Conservation (phyloP, 129 eudicot genomes). For the Saposhnikovia divaricata region DNA sequence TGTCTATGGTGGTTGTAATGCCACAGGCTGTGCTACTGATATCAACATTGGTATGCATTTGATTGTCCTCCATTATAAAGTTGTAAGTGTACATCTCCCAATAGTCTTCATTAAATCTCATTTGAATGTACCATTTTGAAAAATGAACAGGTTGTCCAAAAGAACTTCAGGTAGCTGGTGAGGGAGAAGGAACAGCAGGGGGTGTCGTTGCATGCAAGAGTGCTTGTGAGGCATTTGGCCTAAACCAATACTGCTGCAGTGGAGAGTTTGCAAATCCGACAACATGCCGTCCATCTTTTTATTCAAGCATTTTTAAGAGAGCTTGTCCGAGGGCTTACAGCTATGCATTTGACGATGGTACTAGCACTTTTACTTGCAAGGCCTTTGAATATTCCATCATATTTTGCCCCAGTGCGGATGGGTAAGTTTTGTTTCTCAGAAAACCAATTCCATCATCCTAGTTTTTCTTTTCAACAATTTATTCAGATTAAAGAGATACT, state of each 20-base stretch:
- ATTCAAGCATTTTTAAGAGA: conserved; percentile 69
- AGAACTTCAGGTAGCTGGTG: conserved; percentile 84
- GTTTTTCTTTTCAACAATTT: background rate
- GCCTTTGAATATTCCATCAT: conserved; percentile 60
- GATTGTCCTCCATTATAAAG: background rate
- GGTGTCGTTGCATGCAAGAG: conserved; percentile 79
- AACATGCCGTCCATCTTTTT: conserved; percentile 69
- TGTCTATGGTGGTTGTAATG: conserved; percentile 47
- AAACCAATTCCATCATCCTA: background rate
- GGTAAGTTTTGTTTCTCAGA: conserved; percentile 21
- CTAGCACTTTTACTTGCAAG: conserved; percentile 92
- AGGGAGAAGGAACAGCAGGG: conserved; percentile 28
- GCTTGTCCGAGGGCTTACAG: conserved; percentile 95
- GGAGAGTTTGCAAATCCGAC: conserved; percentile 82
- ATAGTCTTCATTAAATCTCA: background rate
- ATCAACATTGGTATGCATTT: conserved; percentile 50
- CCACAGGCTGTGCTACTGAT: conserved; percentile 73
- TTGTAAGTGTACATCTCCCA: background rate
- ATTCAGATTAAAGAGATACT: background rate
- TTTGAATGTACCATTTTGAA: background rate
- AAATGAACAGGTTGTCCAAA: conserved; percentile 68
- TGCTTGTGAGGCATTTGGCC: conserved; percentile 85
- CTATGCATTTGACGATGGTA: conserved; percentile 88
- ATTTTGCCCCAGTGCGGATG: conserved; percentile 61
- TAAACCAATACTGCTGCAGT: conserved; percentile 84